Conservation (phyloP, 2,329 filamentous ascomycete genomes). For the Diaporthe sp. region DNA sequence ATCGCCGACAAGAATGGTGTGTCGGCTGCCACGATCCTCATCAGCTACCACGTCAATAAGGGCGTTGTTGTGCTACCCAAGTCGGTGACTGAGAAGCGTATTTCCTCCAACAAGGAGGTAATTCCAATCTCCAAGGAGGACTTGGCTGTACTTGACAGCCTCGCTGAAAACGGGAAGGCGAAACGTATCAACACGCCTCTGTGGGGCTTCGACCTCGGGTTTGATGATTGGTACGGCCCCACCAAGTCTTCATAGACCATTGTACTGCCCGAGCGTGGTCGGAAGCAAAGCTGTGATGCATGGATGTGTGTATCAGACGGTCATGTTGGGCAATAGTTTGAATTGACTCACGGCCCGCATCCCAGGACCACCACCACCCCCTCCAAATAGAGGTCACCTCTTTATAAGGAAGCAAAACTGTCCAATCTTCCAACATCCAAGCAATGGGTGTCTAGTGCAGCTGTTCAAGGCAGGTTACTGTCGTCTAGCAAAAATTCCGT, state of each 20-base stretch:
- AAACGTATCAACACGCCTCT: constrained; percentile 47
- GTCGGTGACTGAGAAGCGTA: constrained; percentile 38
- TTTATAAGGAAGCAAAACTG: too few species aligned
- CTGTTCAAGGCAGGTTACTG: too few species aligned
- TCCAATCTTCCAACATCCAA: too few species aligned
- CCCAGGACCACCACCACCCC: too few species aligned
- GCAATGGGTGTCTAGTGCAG: too few species aligned
- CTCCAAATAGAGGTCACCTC: too few species aligned
- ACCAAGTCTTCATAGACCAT: background rate
- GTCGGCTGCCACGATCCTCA: constrained; percentile 38
- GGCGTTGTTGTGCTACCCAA: constrained; percentile 38
- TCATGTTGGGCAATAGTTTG: too few species aligned
- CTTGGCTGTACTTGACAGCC: constrained; percentile 27
- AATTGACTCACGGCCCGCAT: too few species aligned
- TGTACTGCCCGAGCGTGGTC: too few species aligned
- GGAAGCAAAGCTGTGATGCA: background rate
- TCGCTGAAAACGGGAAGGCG: constrained; percentile 45
- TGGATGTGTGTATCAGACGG: too few species aligned
- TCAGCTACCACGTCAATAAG: constrained; percentile 39
- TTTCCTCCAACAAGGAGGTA: constrained; percentile 36
- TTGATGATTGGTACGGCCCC: constrained; percentile 51
- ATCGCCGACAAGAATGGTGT: constrained; percentile 36
- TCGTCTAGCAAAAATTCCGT: too few species aligned
- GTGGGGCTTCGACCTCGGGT: constrained; percentile 44
- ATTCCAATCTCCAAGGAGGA: constrained; percentile 36